These are phyloP conservation scores for Arabidopsis lyrata DNA, from an alignment of 441 rosid species.

Conservation along the genomic window DNA sequence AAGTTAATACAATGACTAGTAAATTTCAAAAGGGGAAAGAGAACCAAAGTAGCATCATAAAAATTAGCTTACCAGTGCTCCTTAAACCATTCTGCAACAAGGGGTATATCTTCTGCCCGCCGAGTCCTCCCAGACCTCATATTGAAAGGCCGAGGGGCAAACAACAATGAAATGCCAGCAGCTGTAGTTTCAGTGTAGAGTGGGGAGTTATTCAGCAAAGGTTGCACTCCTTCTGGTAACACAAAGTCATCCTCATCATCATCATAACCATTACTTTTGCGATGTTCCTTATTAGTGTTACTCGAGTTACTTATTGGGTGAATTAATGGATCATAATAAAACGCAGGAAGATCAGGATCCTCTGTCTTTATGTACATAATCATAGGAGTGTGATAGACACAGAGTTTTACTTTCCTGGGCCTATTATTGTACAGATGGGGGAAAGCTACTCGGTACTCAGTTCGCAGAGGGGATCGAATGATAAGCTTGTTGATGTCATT, in stretches of 20 bases:
- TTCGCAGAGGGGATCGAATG: conserved; percentile 93
- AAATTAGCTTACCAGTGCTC: conserved; percentile 66
- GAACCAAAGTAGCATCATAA: not conserved
- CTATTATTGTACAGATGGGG: conserved; percentile 98
- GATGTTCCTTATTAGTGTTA: conserved; percentile 57
- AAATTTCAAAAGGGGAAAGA: not conserved
- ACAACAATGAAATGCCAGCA: conserved; percentile 89
- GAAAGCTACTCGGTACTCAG: conserved; percentile 94
- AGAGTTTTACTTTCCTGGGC: conserved; percentile 93
- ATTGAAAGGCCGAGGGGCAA: conserved; percentile 96
- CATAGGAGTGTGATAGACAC: conserved; percentile 97
- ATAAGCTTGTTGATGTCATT: conserved; percentile 98
- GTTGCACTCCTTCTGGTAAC: conserved; percentile 90
- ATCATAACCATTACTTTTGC: conserved; percentile 75
- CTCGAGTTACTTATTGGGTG: conserved; percentile 72
- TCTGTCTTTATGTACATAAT: conserved; percentile 95
- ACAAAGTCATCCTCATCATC: conserved; percentile 80
- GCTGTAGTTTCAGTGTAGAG: conserved; percentile 96
- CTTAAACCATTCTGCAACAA: conserved; percentile 98
- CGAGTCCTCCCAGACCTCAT: conserved; percentile 95
- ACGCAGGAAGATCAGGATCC: conserved; percentile 98
- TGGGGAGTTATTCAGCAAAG: conserved; percentile 76
- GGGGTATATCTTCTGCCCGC: conserved; percentile 93
- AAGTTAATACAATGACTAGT: not conserved
- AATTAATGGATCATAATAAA: conserved; percentile 94